Conservation (phyloP, 2,329 filamentous ascomycete genomes). For the Exophiala sp. region DNA sequence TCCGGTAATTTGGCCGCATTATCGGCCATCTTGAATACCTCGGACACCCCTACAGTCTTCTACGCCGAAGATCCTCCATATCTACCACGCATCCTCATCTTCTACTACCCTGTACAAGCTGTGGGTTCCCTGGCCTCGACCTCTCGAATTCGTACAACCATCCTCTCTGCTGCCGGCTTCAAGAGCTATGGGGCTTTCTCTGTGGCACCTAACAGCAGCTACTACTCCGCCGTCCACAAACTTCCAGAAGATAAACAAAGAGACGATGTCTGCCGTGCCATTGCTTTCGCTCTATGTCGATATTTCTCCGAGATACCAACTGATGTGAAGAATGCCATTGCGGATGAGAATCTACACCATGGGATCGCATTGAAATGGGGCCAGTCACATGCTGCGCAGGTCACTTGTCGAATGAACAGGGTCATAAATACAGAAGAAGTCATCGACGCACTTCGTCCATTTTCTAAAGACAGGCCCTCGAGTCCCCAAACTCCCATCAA, state of each 20-base stretch:
- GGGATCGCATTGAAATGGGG: conserved; percentile 28
- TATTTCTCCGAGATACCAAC: conserved; percentile 88
- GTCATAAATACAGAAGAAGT: conserved; percentile 74
- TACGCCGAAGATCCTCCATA: conserved; percentile 78
- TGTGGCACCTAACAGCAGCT: conserved; percentile 84
- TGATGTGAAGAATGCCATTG: conserved; percentile 68
- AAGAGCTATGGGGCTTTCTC: conserved; percentile 88
- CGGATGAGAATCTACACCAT: conserved; percentile 34
- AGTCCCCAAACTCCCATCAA: conserved; percentile 19
- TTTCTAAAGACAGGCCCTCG: conserved; percentile 27
- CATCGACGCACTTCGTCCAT: conserved; percentile 60
- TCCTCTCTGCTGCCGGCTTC: conserved; percentile 85
- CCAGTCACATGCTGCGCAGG: conserved; percentile 86
- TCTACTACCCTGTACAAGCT: conserved; percentile 87
- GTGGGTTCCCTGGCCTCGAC: conserved; percentile 82
- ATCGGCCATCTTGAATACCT: conserved; percentile 23
- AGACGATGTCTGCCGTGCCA: conserved; percentile 83
- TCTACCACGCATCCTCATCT: conserved; percentile 78
- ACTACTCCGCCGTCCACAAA: conserved; percentile 85
- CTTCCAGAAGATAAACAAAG: conserved; percentile 92
- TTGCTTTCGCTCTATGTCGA: conserved; percentile 89
- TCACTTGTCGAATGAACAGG: conserved; percentile 79
- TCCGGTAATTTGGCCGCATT: conserved; percentile 28
- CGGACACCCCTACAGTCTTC: conserved; percentile 62
- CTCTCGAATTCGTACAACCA: conserved; percentile 90